These are phyloP conservation scores for Xylaria telfairii DNA, from an alignment of 495 filamentous ascomycete species.

Conservation along the genomic window DNA sequence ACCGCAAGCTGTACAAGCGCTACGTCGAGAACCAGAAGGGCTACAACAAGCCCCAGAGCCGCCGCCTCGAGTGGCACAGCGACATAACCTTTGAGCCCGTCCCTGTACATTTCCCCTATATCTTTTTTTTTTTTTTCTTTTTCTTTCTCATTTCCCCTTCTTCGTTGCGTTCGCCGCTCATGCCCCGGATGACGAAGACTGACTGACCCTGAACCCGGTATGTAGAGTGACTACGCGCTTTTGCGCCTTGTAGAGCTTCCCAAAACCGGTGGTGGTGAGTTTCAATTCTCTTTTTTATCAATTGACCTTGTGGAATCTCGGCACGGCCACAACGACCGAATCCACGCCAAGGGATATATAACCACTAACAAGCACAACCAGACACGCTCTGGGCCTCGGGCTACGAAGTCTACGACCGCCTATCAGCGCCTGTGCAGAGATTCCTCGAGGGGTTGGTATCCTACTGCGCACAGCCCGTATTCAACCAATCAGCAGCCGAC, in stretches of 20 bases:
- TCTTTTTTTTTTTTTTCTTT: background rate
- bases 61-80: constrained; percentile 62
- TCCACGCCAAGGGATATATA: background rate
- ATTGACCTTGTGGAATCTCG: constrained; percentile 27
- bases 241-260: constrained; percentile 68
- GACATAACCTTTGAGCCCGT: constrained; percentile 74
- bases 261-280: constrained; percentile 70
- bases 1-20: constrained; percentile 32
- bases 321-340: constrained; percentile 1
- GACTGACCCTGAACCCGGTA: background rate
- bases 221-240: constrained; percentile 64
- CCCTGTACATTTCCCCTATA: background rate
- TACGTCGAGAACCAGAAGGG: constrained; percentile 37
- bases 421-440: constrained; percentile 66
- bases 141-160: background rate
- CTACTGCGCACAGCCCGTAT: constrained; percentile 66
- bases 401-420: constrained; percentile 79
- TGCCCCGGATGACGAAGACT: constrained; percentile 33
- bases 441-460: constrained; percentile 75
- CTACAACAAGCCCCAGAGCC: constrained; percentile 43
- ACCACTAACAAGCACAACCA: constrained; percentile 26
- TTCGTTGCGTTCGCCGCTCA: background rate
- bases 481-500: constrained; percentile 61
- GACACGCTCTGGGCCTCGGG: constrained; percentile 79
- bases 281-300: background rate